Conservation (phyloP, 2,329 filamentous ascomycete genomes). For the Fragosphaeria purpurea region DNA sequence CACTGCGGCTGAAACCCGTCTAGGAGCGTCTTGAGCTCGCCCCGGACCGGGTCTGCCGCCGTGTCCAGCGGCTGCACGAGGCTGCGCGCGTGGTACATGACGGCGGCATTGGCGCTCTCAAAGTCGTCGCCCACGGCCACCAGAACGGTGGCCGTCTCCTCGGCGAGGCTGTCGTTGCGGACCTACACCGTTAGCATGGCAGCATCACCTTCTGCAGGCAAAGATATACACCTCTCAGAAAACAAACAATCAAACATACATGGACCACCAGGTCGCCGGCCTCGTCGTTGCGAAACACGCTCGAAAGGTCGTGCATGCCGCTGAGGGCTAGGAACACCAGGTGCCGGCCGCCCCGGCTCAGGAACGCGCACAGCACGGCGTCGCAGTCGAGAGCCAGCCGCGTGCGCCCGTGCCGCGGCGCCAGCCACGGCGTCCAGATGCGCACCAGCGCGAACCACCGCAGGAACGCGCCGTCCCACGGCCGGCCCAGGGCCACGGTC, state of each 20-base stretch:
- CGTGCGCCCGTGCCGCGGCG: slow-evolving; percentile 69
- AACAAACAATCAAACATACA: slow-evolving; percentile 25
- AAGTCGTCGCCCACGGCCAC: slow-evolving; percentile 63
- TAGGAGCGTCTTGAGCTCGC: slow-evolving; percentile 34
- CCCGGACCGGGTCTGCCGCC: not conserved
- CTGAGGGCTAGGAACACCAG: slow-evolving; percentile 72
- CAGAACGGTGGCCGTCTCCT: slow-evolving; percentile 51
- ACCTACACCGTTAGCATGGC: slow-evolving; percentile 25
- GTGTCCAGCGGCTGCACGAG: slow-evolving; percentile 40
- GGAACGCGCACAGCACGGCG: slow-evolving; percentile 67
- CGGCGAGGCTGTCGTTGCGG: slow-evolving; percentile 54
- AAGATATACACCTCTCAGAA: not conserved
- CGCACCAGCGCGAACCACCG: slow-evolving; percentile 78
- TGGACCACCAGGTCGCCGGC: slow-evolving; percentile 59
- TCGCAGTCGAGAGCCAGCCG: slow-evolving; percentile 64
- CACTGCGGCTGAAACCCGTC: slow-evolving; percentile 51
- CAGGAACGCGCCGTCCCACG: slow-evolving; percentile 29
- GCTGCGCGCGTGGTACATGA: slow-evolving; percentile 78
- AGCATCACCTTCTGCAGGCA: too few species aligned
- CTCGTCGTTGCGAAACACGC: slow-evolving; percentile 55
- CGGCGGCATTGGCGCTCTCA: slow-evolving; percentile 66
- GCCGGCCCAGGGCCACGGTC: slow-evolving; percentile 49
- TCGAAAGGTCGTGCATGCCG: slow-evolving; percentile 59
- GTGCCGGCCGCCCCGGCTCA: slow-evolving; percentile 60
- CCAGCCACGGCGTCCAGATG: slow-evolving; percentile 74